Evolutionary conservation across 768 basidiomycete species (phyloP).

Genomic region (Candolleomyces efflorescens): DNA sequence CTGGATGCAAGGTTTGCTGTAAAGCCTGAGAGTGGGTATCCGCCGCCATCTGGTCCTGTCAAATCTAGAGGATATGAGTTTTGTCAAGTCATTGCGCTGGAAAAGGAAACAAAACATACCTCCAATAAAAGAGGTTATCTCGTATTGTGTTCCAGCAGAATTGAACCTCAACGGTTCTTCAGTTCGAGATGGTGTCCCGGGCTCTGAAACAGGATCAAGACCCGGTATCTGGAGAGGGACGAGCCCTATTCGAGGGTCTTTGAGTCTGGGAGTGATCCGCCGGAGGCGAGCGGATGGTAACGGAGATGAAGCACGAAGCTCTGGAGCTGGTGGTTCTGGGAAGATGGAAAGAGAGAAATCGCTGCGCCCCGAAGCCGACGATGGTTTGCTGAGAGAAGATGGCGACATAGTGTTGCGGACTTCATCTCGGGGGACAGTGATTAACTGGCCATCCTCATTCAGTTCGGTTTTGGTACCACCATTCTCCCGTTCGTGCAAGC

Average conservation of each 20-base stretch:
- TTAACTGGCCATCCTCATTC: not conserved
- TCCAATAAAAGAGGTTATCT: slow-evolving; percentile 73
- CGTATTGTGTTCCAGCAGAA: slow-evolving; percentile 55
- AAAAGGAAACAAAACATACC: slow-evolving; percentile 24
- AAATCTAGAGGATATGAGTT: slow-evolving; percentile 5
- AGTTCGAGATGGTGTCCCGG: slow-evolving; percentile 13
- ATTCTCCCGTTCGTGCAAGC: not conserved
- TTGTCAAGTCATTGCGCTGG: slow-evolving; percentile 4
- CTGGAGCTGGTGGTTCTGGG: slow-evolving; percentile 50
- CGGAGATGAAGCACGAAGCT: too few relatives aligned
- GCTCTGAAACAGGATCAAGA: slow-evolving; percentile 1
- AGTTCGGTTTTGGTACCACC: not conserved
- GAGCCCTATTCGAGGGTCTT: not conserved
- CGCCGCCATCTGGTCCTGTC: slow-evolving; percentile 7
- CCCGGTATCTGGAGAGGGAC: not conserved
- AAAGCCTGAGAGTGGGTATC: not conserved
- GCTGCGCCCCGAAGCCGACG: slow-evolving; percentile 29
- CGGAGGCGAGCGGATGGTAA: too few relatives aligned
- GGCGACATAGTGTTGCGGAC: slow-evolving; percentile 12
- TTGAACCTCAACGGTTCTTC: slow-evolving; percentile 21
- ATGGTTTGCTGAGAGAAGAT: slow-evolving; percentile 21
- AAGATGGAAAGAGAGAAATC: slow-evolving; percentile 74
- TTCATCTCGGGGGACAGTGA: not conserved
- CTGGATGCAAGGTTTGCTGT: not conserved
- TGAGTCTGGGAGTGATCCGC: too few relatives aligned